phyloP scores from a whole-genome alignment of 2,329 filamentous ascomycete species.

The Xylariaceae sp. region DNA sequence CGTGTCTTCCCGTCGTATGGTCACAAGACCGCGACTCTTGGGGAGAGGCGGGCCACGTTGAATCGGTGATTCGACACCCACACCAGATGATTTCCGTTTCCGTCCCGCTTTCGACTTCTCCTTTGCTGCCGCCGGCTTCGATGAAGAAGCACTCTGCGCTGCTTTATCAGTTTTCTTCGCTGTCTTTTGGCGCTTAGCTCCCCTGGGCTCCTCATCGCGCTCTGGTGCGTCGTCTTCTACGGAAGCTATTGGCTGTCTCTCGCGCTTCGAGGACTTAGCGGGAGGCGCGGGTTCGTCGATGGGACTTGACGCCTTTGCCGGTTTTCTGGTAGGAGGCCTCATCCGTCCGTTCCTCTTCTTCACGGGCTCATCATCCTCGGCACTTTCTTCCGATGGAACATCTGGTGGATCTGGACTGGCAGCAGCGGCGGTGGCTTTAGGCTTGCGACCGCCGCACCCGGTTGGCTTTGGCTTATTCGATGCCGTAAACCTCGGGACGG shows the following conservation, averaged over 20 bases:
- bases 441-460: constrained; percentile 26
- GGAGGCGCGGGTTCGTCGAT: constrained; percentile 13
- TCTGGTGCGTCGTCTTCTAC: constrained; percentile 17
- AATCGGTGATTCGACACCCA: constrained; percentile 43
- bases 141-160: constrained; percentile 16
- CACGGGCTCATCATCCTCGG: constrained; percentile 22
- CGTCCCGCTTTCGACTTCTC: constrained; percentile 31
- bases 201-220: constrained; percentile 20
- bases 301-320: constrained; percentile 14
- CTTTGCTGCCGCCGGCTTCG: constrained; percentile 23
- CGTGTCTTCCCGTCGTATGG: constrained; percentile 43
- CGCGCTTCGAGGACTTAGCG: constrained; percentile 21
- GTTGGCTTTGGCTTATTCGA: constrained; percentile 23
- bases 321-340: constrained; percentile 17
- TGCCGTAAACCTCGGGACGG: constrained; percentile 19
- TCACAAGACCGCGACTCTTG: constrained; percentile 49
- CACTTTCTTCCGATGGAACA: constrained; percentile 12
- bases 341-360: constrained; percentile 29
- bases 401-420: constrained; percentile 19
- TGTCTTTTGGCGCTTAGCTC: constrained; percentile 25
- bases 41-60: constrained; percentile 52
- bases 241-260: constrained; percentile 21
- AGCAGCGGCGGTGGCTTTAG: constrained; percentile 20
- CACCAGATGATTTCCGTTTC: constrained; percentile 36
- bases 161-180: constrained; percentile 17